Conservation (phyloP, 768 basidiomycete species). For the Boletus tomentosulus region DNA sequence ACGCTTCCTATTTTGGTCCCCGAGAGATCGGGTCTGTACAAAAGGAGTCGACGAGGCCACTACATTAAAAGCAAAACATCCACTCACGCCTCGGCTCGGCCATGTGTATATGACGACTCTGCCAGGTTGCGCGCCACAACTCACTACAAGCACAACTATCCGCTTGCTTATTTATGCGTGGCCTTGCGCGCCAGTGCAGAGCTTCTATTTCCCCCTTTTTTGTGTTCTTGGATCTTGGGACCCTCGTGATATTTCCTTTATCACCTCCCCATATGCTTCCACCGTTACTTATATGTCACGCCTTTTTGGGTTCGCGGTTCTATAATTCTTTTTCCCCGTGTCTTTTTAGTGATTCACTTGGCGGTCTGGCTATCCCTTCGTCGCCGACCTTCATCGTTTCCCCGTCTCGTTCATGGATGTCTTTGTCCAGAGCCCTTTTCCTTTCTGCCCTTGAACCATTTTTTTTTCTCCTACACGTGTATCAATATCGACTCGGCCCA, state of each 20-base stretch:
- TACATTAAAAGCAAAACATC: slow-evolving; percentile 26
- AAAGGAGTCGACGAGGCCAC: slow-evolving; percentile 34
- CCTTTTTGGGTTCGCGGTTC: slow-evolving; percentile 20
- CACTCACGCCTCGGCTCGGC: slow-evolving; percentile 25
- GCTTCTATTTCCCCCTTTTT: slow-evolving; percentile 26
- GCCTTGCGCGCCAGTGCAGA: slow-evolving; percentile 20
- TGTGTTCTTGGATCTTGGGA: slow-evolving; percentile 45
- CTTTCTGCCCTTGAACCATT: not conserved
- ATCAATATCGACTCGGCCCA: slow-evolving; percentile 33
- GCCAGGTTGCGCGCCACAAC: slow-evolving; percentile 23
- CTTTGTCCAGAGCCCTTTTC: not conserved
- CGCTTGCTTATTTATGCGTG: slow-evolving; percentile 33
- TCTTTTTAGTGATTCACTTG: slow-evolving; percentile 26
- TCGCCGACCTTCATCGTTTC: slow-evolving; percentile 1
- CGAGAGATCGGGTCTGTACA: slow-evolving; percentile 35
- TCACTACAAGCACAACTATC: slow-evolving; percentile 19
- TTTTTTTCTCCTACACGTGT: slow-evolving; percentile 14
- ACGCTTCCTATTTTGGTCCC: slow-evolving; percentile 32
- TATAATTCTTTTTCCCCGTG: slow-evolving; percentile 20
- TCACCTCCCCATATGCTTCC: slow-evolving; percentile 15
- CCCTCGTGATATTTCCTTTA: slow-evolving; percentile 23
- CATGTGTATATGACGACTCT: slow-evolving; percentile 31
- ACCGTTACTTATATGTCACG: slow-evolving; percentile 14
- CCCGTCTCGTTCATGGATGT: not conserved
- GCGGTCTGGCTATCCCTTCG: slow-evolving; percentile 17